phyloP scores from a whole-genome alignment of 352 stramenopile species.

The Globisporangium recalcitrans region DNA sequence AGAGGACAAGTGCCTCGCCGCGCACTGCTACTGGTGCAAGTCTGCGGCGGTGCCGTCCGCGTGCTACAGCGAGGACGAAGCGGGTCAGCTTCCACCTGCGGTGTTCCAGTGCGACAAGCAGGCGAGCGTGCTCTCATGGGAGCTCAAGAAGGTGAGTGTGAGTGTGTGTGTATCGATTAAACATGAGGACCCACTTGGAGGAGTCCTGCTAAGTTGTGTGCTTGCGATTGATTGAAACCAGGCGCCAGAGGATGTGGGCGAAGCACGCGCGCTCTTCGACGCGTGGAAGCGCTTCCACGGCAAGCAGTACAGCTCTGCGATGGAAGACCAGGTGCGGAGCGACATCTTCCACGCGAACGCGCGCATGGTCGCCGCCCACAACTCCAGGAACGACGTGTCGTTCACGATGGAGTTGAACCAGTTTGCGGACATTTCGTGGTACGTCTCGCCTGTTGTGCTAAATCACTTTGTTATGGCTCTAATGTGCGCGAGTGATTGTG shows the following conservation, averaged over 20 bases:
- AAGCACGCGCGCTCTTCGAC: slow-evolving; percentile 38
- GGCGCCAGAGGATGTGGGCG: slow-evolving; percentile 23
- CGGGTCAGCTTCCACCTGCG: slow-evolving; percentile 53
- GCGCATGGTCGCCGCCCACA: slow-evolving; percentile 56
- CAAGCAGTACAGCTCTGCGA: slow-evolving; percentile 45
- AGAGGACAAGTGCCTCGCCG: slow-evolving; percentile 44
- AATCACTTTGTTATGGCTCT: not conserved
- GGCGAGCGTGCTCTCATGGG: slow-evolving; percentile 22
- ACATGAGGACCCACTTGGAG: no score
- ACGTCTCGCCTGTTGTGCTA: not conserved
- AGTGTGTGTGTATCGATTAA: no score
- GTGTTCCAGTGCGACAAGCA: slow-evolving; percentile 70
- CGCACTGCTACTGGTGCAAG: slow-evolving; percentile 70
- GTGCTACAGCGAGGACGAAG: slow-evolving; percentile 70
- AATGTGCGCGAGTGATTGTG: not conserved
- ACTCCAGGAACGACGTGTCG: slow-evolving; percentile 31
- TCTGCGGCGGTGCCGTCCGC: slow-evolving; percentile 75
- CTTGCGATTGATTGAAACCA: not conserved
- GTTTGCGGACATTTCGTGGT: slow-evolving; percentile 75
- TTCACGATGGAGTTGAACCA: slow-evolving; percentile 75
- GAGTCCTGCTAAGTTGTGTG: not conserved
- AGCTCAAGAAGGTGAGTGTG: slow-evolving; percentile 23
- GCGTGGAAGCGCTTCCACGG: slow-evolving; percentile 40
- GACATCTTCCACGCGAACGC: slow-evolving; percentile 62
- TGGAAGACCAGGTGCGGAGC: slow-evolving; percentile 46